These are phyloP conservation scores for Leccinum broughii DNA, from an alignment of 768 basidiomycete species.

Conservation along the genomic window DNA sequence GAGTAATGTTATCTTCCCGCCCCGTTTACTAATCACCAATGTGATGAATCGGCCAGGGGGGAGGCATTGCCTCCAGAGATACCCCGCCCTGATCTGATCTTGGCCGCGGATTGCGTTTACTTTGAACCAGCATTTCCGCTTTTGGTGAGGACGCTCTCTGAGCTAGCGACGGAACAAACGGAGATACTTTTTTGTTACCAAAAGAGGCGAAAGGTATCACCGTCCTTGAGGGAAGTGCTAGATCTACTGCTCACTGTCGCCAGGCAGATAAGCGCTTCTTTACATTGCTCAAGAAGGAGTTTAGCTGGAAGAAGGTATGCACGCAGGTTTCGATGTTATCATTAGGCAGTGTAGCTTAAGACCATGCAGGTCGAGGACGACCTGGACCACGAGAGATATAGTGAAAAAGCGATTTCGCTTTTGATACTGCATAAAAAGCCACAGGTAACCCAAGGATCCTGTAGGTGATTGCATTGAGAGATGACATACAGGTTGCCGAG, in stretches of 20 bases:
- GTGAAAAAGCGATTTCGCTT: slow-evolving; percentile 65
- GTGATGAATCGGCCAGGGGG: slow-evolving; percentile 54
- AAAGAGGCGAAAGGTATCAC: slow-evolving; percentile 79
- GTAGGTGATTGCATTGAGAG: background rate
- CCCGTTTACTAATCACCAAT: background rate
- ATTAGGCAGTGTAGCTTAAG: slow-evolving; percentile 1
- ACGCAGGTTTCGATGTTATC: background rate
- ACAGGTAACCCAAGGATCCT: background rate
- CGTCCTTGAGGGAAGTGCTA: background rate
- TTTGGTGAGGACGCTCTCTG: slow-evolving; percentile 74
- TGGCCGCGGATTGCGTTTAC: slow-evolving; percentile 95
- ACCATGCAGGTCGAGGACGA: slow-evolving; percentile 58
- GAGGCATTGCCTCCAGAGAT: slow-evolving; percentile 46
- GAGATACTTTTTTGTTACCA: slow-evolving; percentile 92
- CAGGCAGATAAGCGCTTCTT: slow-evolving; percentile 93
- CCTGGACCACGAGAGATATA: slow-evolving; percentile 56
- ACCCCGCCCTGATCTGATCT: slow-evolving; percentile 64
- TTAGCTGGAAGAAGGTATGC: slow-evolving; percentile 67
- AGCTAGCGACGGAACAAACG: slow-evolving; percentile 54
- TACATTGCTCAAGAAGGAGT: slow-evolving; percentile 70
- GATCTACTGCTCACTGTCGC: slow-evolving; percentile 5
- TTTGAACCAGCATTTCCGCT: slow-evolving; percentile 92
- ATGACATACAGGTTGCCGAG: background rate
- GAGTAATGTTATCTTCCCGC: slow-evolving; percentile 25
- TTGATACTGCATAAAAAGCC: slow-evolving; percentile 38